Conservation (phyloP, 306 rosid species). For the Rubus idaeus region DNA sequence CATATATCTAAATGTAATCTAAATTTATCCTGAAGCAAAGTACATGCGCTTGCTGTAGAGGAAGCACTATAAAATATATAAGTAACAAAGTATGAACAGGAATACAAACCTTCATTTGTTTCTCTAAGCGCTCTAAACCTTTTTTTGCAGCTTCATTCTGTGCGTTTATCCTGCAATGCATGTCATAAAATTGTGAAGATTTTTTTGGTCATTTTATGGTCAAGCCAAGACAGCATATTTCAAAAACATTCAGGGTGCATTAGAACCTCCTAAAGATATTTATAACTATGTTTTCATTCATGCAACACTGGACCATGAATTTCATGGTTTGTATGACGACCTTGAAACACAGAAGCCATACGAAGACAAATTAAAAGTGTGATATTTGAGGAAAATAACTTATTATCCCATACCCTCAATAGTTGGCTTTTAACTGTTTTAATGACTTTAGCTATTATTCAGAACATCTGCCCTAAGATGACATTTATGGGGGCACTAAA, state of each 20-base stretch:
- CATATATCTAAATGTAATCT: not conserved
- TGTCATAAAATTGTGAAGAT: constrained; percentile 17
- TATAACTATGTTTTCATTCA: not conserved
- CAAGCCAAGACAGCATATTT: not conserved
- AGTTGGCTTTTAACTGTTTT: not conserved
- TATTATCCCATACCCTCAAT: not conserved
- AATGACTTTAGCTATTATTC: not conserved
- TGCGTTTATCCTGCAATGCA: constrained; percentile 73
- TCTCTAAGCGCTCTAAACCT: constrained; percentile 94
- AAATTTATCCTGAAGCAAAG: not conserved
- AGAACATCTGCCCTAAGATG: not conserved
- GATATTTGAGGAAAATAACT: not conserved
- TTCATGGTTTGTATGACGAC: not conserved
- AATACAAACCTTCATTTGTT: constrained; percentile 84
- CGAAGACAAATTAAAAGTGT: not conserved
- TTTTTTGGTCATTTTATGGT: not conserved
- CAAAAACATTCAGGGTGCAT: not conserved
- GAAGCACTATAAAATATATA: constrained; percentile 18
- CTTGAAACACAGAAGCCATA: not conserved
- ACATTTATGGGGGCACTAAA: not conserved
- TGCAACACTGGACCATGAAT: not conserved
- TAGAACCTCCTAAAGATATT: not conserved
- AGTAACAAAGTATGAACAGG: constrained; percentile 8
- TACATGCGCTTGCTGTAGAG: not conserved
- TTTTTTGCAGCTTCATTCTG: constrained; percentile 95